Evolutionary conservation across 139 green algal species (phyloP).

Genomic region (Tetradesmus lagerheimii): DNA sequence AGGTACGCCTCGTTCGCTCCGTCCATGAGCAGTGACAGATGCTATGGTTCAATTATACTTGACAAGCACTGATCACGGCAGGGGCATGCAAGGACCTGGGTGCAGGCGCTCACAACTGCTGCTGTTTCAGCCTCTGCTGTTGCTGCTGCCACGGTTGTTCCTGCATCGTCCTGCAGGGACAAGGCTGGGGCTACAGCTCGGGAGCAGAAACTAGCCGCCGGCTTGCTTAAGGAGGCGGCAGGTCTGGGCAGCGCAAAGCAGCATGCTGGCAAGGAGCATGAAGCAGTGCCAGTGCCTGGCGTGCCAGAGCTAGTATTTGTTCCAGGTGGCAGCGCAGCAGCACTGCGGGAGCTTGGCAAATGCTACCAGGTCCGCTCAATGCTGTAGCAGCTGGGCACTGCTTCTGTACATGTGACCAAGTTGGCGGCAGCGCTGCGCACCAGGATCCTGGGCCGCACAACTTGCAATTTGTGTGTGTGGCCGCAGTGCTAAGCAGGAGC

Average conservation of each 20-base stretch:
- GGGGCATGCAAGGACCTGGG: neutral
- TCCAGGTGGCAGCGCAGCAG: conserved; percentile 14
- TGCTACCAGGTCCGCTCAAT: conserved; percentile 40
- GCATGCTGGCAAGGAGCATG: neutral
- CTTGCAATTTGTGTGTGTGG: too few species aligned
- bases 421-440: too few species aligned
- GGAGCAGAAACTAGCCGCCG: conserved; percentile 15
- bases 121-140: neutral
- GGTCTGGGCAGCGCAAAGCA: conserved; percentile 15
- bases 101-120: neutral
- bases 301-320: conserved; percentile 45
- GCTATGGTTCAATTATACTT: too few species aligned
- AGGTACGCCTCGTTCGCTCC: neutral
- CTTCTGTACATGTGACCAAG: too few species aligned
- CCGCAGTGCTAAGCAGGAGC: too few species aligned
- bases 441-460: too few species aligned
- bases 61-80: neutral
- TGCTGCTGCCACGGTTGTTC: neutral
- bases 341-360: conserved; percentile 62
- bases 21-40: neutral
- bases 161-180: conserved; percentile 17
- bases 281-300: conserved; percentile 17
- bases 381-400: neutral
- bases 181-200: conserved; percentile 18
- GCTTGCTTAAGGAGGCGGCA: conserved; percentile 23